Evolutionary conservation across 169 alveolate genomes (phyloP).

Genomic region (Plasmodium gonderi): DNA sequence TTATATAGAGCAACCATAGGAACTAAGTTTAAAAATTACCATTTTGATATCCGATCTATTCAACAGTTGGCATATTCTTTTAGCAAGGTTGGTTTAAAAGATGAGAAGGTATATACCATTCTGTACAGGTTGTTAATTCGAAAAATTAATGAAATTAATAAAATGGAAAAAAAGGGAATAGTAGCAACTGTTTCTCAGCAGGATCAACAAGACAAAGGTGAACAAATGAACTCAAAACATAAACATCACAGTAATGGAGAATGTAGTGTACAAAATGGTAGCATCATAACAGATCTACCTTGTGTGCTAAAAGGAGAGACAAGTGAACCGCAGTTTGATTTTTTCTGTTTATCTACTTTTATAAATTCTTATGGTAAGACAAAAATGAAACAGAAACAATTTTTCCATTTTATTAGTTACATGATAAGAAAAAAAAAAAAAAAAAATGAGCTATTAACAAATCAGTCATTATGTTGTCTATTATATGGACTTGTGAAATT

Average conservation of each 20-base stretch:
- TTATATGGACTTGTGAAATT: slow-evolving; percentile 50
- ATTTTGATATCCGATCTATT: slow-evolving; percentile 45
- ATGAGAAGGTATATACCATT: slow-evolving; percentile 28
- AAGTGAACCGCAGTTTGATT: slow-evolving; percentile 22
- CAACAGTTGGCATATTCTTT: slow-evolving; percentile 66
- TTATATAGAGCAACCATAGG: slow-evolving; percentile 70
- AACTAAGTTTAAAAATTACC: slow-evolving; percentile 14
- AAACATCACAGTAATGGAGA: too few relatives aligned
- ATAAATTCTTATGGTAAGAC: slow-evolving; percentile 36
- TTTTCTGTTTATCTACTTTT: slow-evolving; percentile 40
- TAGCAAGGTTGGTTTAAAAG: slow-evolving; percentile 58
- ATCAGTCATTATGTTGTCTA: slow-evolving; percentile 37
- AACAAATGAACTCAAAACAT: too few relatives aligned
- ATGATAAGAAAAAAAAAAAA: slow-evolving; percentile 64
- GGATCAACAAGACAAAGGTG: background rate
- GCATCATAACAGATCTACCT: background rate
- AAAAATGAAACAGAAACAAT: slow-evolving; percentile 7
- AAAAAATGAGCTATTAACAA: slow-evolving; percentile 30
- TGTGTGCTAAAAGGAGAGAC: background rate
- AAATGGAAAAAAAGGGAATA: background rate
- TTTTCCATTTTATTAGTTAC: slow-evolving; percentile 43
- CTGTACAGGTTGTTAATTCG: slow-evolving; percentile 16
- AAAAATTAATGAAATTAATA: slow-evolving; percentile 6
- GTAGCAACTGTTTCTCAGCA: background rate
- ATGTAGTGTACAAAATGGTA: too few relatives aligned